Evolutionary conservation across 257 asterid species (phyloP), one percentile per base, ranked within the genome.

Genomic region (Solanum rostratum): DNA sequence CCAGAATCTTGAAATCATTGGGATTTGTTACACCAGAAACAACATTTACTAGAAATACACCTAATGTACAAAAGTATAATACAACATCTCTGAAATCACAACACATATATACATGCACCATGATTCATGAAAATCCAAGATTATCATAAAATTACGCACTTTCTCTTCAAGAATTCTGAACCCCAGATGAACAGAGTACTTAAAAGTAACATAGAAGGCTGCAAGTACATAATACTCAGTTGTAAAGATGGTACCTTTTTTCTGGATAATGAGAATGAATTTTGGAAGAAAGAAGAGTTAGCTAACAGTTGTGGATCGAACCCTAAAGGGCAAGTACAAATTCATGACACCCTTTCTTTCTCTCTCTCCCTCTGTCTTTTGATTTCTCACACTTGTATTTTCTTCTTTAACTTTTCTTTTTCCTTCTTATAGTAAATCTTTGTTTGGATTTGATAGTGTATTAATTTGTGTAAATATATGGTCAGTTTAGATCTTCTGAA

Each of bases 1-100:
- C 82, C 89, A 95, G 84, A 88, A 95, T 89, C 90, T 88, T 88
- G 85, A 91, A 90, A 90, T 95, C 98, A 63, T 90, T 91, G 24
- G 85, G 93, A 86, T 92, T 85, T 30, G 98, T 95, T 4, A 66
- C 57, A 65, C 92, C 86, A 86, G 15, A 57, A 60, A 84, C 95
- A 83, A 84, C 87, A 53, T 84, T 92, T 41, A 86, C 30, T 46
- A 85, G 71, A 71, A 90, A 33, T 6, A 81, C 46, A 27, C 45
- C 69, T 83, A 89, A 89, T 82, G 88, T 81, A 87, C 83, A 81
- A 37, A 86, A 85, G 85, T 88, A 68, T 49, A 59, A n/a, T 10
- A 71, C 76, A 66, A 83, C 69, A 6, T 20, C 80, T 65, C 85
- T 82, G 46, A 87, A 52, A 84, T 37, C 84, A 68, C 71, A 57